A percentile compares a stretch with the other conserved stretches of the same genome.
Evolutionary conservation across 305 asterid genomes (phyloP).

Genomic region (Ruellia speciosa): DNA sequence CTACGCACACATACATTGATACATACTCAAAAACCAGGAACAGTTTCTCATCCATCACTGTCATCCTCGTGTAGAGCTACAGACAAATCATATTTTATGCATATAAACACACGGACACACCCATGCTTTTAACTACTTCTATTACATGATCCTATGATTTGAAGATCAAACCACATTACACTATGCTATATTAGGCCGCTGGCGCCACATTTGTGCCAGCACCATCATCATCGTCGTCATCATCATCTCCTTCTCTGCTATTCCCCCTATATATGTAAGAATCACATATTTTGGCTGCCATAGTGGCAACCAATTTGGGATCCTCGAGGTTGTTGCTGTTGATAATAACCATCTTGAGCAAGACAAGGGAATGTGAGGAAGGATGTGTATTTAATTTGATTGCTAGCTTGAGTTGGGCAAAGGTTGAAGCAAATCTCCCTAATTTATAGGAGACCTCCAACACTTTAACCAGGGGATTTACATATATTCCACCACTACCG

Average conservation of each 20-base stretch:
- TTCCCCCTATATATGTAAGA: not conserved
- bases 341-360: not conserved
- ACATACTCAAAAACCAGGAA: too few species aligned
- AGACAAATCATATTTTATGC: too few species aligned
- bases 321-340: not conserved
- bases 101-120: too few species aligned
- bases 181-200: not conserved
- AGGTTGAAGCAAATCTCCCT: not conserved
- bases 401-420: not conserved
- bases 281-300: not conserved
- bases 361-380: not conserved
- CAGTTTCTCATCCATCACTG: too few species aligned
- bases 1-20: too few species aligned
- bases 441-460: not conserved
- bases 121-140: too few species aligned
- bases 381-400: not conserved
- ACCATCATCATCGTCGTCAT: not conserved
- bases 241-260: not conserved
- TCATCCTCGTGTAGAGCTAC: too few species aligned
- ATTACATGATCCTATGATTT: not conserved
- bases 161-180: not conserved
- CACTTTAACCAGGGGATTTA: too few species aligned
- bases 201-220: not conserved
- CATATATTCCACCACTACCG: too few species aligned
- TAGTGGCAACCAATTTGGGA: not conserved